Evolutionary conservation across 78 protist genomes (phyloP), one percentile per base, ranked within the genome.

Genomic region (Tieghemostelium lacteum): DNA sequence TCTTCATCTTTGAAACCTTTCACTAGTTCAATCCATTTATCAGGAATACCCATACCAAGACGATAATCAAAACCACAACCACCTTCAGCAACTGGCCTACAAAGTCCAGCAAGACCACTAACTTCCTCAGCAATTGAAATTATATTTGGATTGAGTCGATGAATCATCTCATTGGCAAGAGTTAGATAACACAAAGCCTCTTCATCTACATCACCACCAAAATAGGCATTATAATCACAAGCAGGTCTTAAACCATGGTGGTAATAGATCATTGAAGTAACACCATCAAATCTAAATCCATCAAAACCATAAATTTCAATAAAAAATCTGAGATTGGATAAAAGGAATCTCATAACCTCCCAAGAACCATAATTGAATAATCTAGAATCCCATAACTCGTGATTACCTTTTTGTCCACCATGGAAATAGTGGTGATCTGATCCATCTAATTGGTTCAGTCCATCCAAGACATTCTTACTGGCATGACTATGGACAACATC

Each of bases 241-340:
- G 87, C 92, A 34, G 72, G 80, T 14, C 89, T 83, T 29, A 95
- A 55, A 28, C 98, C 98, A 73, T 96, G 98, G 83, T 97, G 99
- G 17, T 49, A 34, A 71, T 98, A 98, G 29, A 98, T 58, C 98
- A 96, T 89, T 6, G 97, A 92, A 0, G 97, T 94, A 6, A 95
- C 97, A 49, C 98, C 99, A 69, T 98, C 99, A 75, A 98, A 98
- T 60, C 99, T 96, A 96, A 97, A 97, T 24, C 99, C 99, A 70
- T 98, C 99, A 36, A 98, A 92, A 6, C 62, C 58, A 94, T 92
- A 98, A 33, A 75, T 94, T 0, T 96, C 97, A 17, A 89, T 29
- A 34, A 37, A 96, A 69, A 31, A 93, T 29, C 93, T 40, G 28
- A 94, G 86, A 64, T 97, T 97, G 61, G 96, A 88, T 28, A 98